Evolutionary conservation across 495 filamentous ascomycete genomes (phyloP).

Genomic region (Staphylotrichum tortipilum): DNA sequence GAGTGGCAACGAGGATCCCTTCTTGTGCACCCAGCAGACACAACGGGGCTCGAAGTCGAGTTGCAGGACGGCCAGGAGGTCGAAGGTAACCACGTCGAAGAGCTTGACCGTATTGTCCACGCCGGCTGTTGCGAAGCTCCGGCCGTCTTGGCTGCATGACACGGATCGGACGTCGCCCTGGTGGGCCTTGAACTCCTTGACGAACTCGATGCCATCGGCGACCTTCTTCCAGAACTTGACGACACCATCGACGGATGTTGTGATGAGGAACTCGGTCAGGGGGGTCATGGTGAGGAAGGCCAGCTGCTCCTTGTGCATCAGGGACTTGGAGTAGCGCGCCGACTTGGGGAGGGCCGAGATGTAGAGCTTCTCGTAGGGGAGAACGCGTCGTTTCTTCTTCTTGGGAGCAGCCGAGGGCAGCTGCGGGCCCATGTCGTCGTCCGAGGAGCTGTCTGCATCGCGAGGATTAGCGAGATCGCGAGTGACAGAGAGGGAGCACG

Average conservation of each 20-base stretch:
- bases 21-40: constrained; percentile 87
- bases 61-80: constrained; percentile 71
- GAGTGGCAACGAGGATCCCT: constrained; percentile 77
- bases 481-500: not conserved
- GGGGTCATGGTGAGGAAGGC: constrained; percentile 80
- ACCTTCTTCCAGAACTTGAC: constrained; percentile 99
- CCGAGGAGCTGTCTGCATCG: constrained; percentile 61
- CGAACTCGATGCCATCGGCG: constrained; percentile 83
- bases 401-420: constrained; percentile 69
- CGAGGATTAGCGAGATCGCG: not conserved
- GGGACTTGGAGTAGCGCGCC: constrained; percentile 80
- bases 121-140: constrained; percentile 88
- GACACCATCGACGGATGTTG: constrained; percentile 81
- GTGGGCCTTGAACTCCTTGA: constrained; percentile 94
- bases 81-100: constrained; percentile 93
- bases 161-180: constrained; percentile 74
- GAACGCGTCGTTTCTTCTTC: constrained; percentile 86
- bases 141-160: constrained; percentile 77
- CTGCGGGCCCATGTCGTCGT: constrained; percentile 91
- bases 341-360: constrained; percentile 79
- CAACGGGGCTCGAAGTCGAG: constrained; percentile 66
- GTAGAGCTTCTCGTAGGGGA: constrained; percentile 92
- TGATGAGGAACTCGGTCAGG: constrained; percentile 87
- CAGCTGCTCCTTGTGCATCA: constrained; percentile 97
- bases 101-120: constrained; percentile 84